Evolutionary conservation across 306 rosid genomes (phyloP).

Genomic region (Pyrus betulifolia): DNA sequence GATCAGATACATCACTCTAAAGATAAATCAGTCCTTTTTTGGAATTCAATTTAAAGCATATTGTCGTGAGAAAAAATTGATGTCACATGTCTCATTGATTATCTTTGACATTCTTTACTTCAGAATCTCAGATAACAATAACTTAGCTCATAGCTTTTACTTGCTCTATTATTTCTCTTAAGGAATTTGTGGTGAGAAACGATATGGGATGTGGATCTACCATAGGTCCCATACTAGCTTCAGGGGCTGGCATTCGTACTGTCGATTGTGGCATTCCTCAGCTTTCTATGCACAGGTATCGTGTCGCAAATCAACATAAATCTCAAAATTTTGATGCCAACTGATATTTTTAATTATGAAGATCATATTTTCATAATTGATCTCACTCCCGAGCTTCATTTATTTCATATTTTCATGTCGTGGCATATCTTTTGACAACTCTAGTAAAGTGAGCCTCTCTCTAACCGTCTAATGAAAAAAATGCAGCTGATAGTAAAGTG

Average conservation of each 20-base stretch:
- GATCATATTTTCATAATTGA: neutral
- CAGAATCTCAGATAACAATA: neutral
- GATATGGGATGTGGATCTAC: constrained; percentile 99
- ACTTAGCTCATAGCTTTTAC: neutral
- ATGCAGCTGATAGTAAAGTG: neutral
- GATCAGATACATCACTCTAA: neutral
- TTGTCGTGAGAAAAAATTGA: neutral
- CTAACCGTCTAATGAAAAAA: neutral
- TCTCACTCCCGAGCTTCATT: neutral
- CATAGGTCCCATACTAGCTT: constrained; percentile 94
- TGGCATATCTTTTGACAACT: neutral
- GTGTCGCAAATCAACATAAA: neutral
- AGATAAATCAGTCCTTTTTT: neutral
- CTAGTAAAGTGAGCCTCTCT: neutral
- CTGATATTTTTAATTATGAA: neutral
- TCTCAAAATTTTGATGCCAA: neutral
- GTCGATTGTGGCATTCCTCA: constrained; percentile 97
- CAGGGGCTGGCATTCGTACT: constrained; percentile 90
- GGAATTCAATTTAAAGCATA: neutral
- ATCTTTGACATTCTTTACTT: neutral
- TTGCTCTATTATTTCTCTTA: neutral
- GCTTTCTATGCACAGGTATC: constrained; percentile 98
- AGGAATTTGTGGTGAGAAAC: constrained; percentile 96
- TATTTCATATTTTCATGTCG: neutral
- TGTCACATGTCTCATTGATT: neutral